phyloP scores from a whole-genome alignment of 768 basidiomycete genomes.

The Suillus subluteus region DNA sequence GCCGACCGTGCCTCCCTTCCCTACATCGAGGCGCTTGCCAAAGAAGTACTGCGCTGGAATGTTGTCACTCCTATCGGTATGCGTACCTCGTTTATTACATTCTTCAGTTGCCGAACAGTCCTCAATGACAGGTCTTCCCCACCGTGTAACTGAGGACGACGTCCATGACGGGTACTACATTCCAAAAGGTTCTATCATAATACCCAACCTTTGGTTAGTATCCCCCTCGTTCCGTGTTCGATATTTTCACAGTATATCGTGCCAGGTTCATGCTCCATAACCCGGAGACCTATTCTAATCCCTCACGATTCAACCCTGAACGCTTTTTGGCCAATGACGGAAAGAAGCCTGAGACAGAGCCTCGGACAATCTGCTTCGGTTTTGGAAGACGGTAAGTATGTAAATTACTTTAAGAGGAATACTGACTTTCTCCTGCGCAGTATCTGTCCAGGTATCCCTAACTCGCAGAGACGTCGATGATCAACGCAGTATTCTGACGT shows the following conservation, averaged over 20 bases:
- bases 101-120: conserved; percentile 41
- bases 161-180: conserved; percentile 64
- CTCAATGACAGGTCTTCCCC: conserved; percentile 37
- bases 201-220: conserved; percentile 28
- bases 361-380: conserved; percentile 66
- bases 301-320: conserved; percentile 60
- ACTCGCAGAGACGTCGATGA: not conserved
- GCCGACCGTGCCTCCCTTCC: conserved; percentile 62
- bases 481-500: conserved; percentile 26
- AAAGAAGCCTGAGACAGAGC: conserved; percentile 53
- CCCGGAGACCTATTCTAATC: conserved; percentile 49
- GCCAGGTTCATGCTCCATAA: conserved; percentile 37
- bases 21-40: conserved; percentile 60
- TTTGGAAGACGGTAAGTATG: conserved; percentile 62
- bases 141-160: conserved; percentile 60
- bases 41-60: conserved; percentile 57
- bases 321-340: conserved; percentile 50
- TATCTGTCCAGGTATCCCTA: conserved; percentile 32
- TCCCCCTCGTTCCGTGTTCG: conserved; percentile 17
- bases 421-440: conserved; percentile 16
- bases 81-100: conserved; percentile 47
- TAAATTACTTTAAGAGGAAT: conserved; percentile 10
- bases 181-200: conserved; percentile 45
- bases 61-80: conserved; percentile 42
- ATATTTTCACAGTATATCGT: not conserved